A percentile compares a stretch with the other conserved stretches of the same genome.
phyloP scores from a whole-genome alignment of 2,329 filamentous ascomycete genomes.

The Fusarium staphyleae region DNA sequence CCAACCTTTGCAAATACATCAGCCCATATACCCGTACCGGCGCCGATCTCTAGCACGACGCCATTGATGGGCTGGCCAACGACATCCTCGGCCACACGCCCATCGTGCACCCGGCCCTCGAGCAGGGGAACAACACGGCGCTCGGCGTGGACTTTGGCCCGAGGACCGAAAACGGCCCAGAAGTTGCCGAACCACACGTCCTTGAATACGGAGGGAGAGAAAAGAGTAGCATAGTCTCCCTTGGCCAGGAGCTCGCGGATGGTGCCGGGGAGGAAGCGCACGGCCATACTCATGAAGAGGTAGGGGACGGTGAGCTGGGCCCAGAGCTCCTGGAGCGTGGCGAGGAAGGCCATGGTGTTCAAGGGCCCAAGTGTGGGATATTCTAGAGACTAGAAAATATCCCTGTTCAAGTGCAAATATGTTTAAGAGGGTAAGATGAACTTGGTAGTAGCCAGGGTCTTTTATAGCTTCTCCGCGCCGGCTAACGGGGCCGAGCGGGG shows the following conservation, averaged over 20 bases:
- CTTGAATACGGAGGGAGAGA: conserved; percentile 52
- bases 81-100: conserved; percentile 45
- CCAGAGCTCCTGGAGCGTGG: conserved; percentile 40
- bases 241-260: conserved; percentile 51
- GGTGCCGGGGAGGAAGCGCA: conserved; percentile 60
- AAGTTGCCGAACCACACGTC: conserved; percentile 67
- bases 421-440: background rate
- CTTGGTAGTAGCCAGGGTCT: conserved; percentile 10
- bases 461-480: conserved; percentile 34
- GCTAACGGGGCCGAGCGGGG: conserved; percentile 25
- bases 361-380: background rate
- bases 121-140: conserved; percentile 61
- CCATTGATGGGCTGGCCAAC: conserved; percentile 54
- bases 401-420: background rate
- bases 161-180: conserved; percentile 63
- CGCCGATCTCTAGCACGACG: conserved; percentile 67
- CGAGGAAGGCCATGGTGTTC: conserved; percentile 37
- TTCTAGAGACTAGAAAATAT: no score
- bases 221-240: conserved; percentile 47
- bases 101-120: conserved; percentile 54
- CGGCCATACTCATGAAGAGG: conserved; percentile 59
- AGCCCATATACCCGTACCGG: conserved; percentile 68
- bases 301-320: conserved; percentile 55
- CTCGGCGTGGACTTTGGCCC: conserved; percentile 52
- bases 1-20: conserved; percentile 54